Conservation (phyloP, 257 asterid genomes). For the Primulina tabacum region DNA sequence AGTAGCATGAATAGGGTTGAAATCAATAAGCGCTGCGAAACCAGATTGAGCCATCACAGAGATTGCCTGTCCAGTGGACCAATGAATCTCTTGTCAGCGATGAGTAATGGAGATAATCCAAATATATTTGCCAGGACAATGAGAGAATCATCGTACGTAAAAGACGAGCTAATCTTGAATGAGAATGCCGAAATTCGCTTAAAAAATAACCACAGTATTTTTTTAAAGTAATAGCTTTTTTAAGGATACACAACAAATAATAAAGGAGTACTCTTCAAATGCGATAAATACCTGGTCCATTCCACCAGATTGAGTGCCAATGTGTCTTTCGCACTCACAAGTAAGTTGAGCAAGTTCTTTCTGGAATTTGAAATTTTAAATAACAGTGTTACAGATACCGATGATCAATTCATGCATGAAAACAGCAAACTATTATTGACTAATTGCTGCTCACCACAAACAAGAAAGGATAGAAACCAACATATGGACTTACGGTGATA, state of each 20-base stretch:
- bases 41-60: slow-evolving; percentile 95
- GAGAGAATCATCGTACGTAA: background rate
- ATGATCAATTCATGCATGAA: too few species aligned
- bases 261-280: background rate
- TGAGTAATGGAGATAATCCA: slow-evolving; percentile 2
- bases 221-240: background rate
- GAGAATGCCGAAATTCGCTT: background rate
- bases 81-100: slow-evolving; percentile 1
- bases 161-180: background rate
- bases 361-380: slow-evolving; percentile 36
- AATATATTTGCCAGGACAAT: background rate
- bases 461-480: background rate
- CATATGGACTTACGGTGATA: background rate
- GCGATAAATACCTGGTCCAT: slow-evolving; percentile 85
- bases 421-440: background rate
- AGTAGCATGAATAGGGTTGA: slow-evolving; percentile 84
- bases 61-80: slow-evolving; percentile 60
- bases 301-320: slow-evolving; percentile 99
- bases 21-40: slow-evolving; percentile 90
- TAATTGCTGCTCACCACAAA: background rate
- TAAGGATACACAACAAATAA: background rate
- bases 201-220: background rate
- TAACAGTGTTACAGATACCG: background rate
- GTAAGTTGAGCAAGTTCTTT: slow-evolving; percentile 96
- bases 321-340: slow-evolving; percentile 93